phyloP scores from a whole-genome alignment of 495 filamentous ascomycete genomes.

The Xylaria bambusicola region DNA sequence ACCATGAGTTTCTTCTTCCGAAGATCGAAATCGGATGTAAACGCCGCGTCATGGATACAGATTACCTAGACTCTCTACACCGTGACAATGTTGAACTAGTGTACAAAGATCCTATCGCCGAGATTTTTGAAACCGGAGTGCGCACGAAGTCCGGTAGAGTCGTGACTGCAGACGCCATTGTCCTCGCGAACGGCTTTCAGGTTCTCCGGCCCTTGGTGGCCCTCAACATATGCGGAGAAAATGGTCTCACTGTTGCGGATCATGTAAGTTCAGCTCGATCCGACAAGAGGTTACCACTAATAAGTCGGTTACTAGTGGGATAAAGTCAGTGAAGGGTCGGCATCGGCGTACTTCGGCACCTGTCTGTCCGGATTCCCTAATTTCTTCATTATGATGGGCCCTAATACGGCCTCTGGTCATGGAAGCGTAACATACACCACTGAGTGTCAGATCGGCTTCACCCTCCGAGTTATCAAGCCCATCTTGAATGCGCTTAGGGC shows the following conservation, averaged over 20 bases:
- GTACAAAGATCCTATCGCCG: slow-evolving; percentile 46
- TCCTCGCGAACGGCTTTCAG: slow-evolving; percentile 60
- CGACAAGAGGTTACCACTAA: neutral
- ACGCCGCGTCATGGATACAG: slow-evolving; percentile 56
- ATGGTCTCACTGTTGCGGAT: slow-evolving; percentile 2
- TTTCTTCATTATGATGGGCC: slow-evolving; percentile 68
- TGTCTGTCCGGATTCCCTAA: slow-evolving; percentile 69
- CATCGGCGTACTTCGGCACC: slow-evolving; percentile 65
- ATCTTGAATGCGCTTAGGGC: slow-evolving; percentile 47
- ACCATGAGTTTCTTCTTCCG: slow-evolving; percentile 64
- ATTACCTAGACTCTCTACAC: slow-evolving; percentile 58
- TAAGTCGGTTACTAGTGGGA: slow-evolving; percentile 29
- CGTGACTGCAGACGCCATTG: slow-evolving; percentile 59
- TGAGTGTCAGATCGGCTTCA: slow-evolving; percentile 61
- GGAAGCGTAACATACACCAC: slow-evolving; percentile 59
- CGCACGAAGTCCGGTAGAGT: slow-evolving; percentile 31
- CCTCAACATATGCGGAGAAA: slow-evolving; percentile 11
- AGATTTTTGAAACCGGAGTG: slow-evolving; percentile 35
- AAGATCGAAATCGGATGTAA: slow-evolving; percentile 67
- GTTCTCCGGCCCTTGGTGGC: neutral
- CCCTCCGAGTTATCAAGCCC: slow-evolving; percentile 53
- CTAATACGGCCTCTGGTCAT: slow-evolving; percentile 67
- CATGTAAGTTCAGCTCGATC: slow-evolving; percentile 19
- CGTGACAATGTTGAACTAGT: slow-evolving; percentile 55
- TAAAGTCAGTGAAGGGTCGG: slow-evolving; percentile 49